Evolutionary conservation across 2,329 filamentous ascomycete species (phyloP), one percentile per base, ranked within the genome.

Genomic region (Aspergillus chevalieri): DNA sequence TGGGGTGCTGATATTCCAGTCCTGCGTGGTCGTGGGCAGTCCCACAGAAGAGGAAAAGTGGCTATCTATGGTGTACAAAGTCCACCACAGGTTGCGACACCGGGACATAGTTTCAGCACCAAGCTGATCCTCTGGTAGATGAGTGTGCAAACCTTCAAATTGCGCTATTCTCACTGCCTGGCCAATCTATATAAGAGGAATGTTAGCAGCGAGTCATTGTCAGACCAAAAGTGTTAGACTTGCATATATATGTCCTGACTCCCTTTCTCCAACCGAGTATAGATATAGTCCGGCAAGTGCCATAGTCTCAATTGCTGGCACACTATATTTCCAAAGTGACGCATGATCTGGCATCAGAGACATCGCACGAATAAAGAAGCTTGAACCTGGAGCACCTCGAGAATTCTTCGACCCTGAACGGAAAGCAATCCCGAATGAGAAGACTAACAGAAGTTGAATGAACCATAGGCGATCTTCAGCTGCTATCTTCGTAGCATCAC

Each of bases 31-130:
- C 62, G 70, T 70, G 0, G 70, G 70, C 4, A 71, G 47, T 1
- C 71, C 70, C 0, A 73, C 7, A 0, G 70, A 72, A 0, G 66
- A 67, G 0, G 68, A 73, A 33, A 73, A 68, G 19, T 73, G 66
- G 0, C 66, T 60, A 22, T 22, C 70, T 59, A 71, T 68, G 15
- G 69, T 69, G 38, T 73, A 73, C 3, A 72, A 46, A 0, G 69
- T 70, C 69, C 71, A 72, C 71, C 71, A 74, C 2, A 73, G 53
- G 48, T 66, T 64, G 1, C 68, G 67, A 39, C 68, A 72, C 0
- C 61, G 58, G 0, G 56, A 52, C 0, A 71, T 61, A 0, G 64
- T 68, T 12, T 61, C 59, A 5, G 49, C 36, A 0, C 67, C 67
- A 0, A 73, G 60, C 22, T 66, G 67, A 2, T 61, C 57, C 22